Evolutionary conservation across 208 protist genomes (phyloP), one percentile per base, ranked within the genome.

Genomic region (Endotrypanum monterogeii): DNA sequence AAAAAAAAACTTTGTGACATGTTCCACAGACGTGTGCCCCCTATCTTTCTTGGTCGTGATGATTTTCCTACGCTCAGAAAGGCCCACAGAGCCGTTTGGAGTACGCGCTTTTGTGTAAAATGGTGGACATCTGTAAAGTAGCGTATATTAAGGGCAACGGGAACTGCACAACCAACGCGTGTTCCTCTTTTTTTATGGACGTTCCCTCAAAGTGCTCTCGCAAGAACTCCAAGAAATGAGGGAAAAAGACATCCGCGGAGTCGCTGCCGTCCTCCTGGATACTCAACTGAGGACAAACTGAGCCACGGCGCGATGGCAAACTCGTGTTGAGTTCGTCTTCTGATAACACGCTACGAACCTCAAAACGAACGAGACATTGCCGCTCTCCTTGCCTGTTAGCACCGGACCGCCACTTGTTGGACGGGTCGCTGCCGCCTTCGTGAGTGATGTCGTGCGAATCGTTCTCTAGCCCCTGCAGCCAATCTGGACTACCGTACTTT

Each of bases 211-310:
- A 83, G 60, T 90, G 88, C 74, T 96, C 89, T 16, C 73, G 71
- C 32, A 96, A 77, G 57, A 88, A 96, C 41, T 92, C 76, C 16
- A 96, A 69, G 52, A 96, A 91, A 70, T 90, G 87, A 4, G 85
- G 84, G 1, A 96, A 79, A 67, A 94, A 84, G n/a, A 72, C 67
- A 63, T 95, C 88, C 2, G 79, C 71, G 0, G 79, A 75, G 62
- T 79, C 52, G 62, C 71, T 76, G 66, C 71, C 72, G 52, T 78
- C 73, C 32, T 75, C 68, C 30, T 66, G 54, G 23, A 78, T 55
- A 1, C 51, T 50, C n/a, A 37, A 11, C 1, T 54, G 66, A 46
- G 73, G 71, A n/a, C 71, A 76, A 2, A 73, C 61, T 46, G 84
- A 76, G 1, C 68, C n/a, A 37, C 83, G 76, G 68, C 77, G 71